Percentiles rank a stretch among this genome's conserved stretches.
Evolutionary conservation across 2,329 filamentous ascomycete genomes (phyloP).

Genomic region (Chaetomium globosum): DNA sequence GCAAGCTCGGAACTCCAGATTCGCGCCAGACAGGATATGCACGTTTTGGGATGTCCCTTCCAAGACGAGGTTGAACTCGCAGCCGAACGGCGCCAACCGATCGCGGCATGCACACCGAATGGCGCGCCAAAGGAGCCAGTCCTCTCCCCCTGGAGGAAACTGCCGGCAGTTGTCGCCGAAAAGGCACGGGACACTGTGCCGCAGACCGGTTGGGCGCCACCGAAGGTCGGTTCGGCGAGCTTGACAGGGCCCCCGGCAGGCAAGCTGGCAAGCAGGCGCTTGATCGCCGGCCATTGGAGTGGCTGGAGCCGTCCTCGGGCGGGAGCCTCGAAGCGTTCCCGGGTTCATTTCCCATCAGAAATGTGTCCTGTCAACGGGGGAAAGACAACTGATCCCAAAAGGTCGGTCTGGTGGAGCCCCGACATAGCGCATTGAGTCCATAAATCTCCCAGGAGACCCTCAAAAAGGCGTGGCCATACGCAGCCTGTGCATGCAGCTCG

Average conservation of each 20-base stretch:
- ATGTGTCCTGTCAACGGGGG: not conserved
- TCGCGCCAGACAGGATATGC: not conserved
- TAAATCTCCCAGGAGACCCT: too few species aligned
- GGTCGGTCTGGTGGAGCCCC: too few species aligned
- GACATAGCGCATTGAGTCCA: too few species aligned
- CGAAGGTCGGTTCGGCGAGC: not conserved
- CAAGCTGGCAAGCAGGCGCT: constrained; percentile 1
- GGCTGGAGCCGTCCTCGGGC: not conserved
- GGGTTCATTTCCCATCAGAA: not conserved
- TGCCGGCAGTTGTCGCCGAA: constrained; percentile 24
- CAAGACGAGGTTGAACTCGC: not conserved
- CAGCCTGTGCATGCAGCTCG: not conserved
- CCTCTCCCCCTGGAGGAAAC: not conserved
- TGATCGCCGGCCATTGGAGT: constrained; percentile 11
- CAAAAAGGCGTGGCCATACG: not conserved
- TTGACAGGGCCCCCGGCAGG: constrained; percentile 2
- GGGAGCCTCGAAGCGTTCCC: not conserved
- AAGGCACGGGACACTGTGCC: constrained; percentile 8
- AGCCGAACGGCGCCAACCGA: not conserved
- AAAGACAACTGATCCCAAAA: not conserved
- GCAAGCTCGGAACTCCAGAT: not conserved
- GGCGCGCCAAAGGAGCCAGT: not conserved
- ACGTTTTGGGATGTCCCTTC: not conserved
- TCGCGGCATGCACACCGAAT: constrained; percentile 1
- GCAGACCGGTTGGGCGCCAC: constrained; percentile 22